phyloP scores from a whole-genome alignment of 2,329 filamentous ascomycete species.

The Didymellaceae sp. region DNA sequence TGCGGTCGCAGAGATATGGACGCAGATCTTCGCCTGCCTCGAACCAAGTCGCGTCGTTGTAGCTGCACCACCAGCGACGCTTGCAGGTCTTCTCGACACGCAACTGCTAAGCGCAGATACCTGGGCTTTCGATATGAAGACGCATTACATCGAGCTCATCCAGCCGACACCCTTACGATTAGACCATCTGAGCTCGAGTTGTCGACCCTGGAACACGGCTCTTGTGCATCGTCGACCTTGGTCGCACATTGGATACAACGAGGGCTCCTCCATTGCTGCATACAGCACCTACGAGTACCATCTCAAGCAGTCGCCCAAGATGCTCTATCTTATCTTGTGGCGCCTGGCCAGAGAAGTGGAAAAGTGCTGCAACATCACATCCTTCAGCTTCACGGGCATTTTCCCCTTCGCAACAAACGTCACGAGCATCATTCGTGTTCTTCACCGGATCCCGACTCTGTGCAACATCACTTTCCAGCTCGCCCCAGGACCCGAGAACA shows the following conservation, averaged over 20 bases:
- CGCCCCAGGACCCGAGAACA: constrained; percentile 50
- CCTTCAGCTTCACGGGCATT: constrained; percentile 66
- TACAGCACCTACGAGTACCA: constrained; percentile 77
- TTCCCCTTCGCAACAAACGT: constrained; percentile 72
- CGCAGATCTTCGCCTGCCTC: constrained; percentile 33
- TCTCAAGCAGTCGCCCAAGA: constrained; percentile 66
- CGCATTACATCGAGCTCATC: constrained; percentile 64
- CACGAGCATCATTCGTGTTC: constrained; percentile 28
- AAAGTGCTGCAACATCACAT: constrained; percentile 49
- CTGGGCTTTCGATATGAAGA: constrained; percentile 69
- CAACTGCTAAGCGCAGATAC: constrained; percentile 63
- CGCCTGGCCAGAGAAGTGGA: constrained; percentile 34
- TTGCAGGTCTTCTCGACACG: constrained; percentile 67
- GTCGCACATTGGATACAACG: constrained; percentile 72
- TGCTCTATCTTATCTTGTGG: constrained; percentile 60
- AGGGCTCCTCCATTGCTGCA: constrained; percentile 74
- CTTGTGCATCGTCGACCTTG: constrained; percentile 69
- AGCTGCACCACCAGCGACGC: constrained; percentile 64
- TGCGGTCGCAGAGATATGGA: constrained; percentile 53
- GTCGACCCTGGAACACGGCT: constrained; percentile 28
- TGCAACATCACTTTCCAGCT: constrained; percentile 49
- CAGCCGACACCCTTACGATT: constrained; percentile 19
- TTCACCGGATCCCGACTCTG: constrained; percentile 42
- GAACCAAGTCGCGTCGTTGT: constrained; percentile 47
- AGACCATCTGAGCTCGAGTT: constrained; percentile 17